Evolutionary conservation across 768 basidiomycete species (phyloP).

Genomic region (Suillus subluteus): DNA sequence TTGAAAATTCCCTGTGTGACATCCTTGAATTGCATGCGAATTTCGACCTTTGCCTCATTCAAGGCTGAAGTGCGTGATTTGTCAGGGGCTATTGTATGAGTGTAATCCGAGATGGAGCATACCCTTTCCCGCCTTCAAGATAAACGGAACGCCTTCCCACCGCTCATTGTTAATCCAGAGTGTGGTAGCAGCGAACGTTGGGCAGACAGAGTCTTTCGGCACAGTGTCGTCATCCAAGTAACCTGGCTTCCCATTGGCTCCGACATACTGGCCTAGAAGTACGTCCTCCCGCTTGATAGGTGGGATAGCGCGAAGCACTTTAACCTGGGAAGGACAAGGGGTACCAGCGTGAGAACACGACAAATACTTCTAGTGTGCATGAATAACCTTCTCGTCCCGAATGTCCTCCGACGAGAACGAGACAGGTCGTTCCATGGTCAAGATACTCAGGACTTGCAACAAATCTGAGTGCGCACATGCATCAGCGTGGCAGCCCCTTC

Average conservation of each 20-base stretch:
- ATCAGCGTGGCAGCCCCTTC: conserved; percentile 19
- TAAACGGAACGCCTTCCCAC: conserved; percentile 99
- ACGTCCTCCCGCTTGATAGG: conserved; percentile 77
- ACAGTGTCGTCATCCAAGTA: conserved; percentile 97
- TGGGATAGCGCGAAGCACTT: conserved; percentile 91
- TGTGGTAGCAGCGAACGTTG: conserved; percentile 90
- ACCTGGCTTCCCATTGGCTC: conserved; percentile 93
- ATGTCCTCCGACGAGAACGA: conserved; percentile 98
- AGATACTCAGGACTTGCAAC: conserved; percentile 89
- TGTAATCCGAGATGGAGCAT: conserved; percentile 25
- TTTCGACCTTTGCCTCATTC: conserved; percentile 98
- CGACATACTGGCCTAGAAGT: conserved; percentile 93
- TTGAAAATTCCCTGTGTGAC: conserved; percentile 97
- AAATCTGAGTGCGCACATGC: conserved; percentile 60
- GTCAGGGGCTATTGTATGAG: conserved; percentile 18
- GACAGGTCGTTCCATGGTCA: conserved; percentile 98
- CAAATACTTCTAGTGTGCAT: conserved; percentile 13
- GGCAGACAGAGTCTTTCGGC: conserved; percentile 88
- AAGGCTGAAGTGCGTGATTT: conserved; percentile 56
- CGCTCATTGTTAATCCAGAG: conserved; percentile 93
- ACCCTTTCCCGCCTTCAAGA: conserved; percentile 98
- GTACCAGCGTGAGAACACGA: conserved; percentile 22
- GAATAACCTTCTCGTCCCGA: conserved; percentile 91
- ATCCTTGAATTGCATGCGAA: conserved; percentile 98
- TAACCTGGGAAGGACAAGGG: conserved; percentile 64